Evolutionary conservation across 306 rosid genomes (phyloP).

Genomic region (Senna tora): DNA sequence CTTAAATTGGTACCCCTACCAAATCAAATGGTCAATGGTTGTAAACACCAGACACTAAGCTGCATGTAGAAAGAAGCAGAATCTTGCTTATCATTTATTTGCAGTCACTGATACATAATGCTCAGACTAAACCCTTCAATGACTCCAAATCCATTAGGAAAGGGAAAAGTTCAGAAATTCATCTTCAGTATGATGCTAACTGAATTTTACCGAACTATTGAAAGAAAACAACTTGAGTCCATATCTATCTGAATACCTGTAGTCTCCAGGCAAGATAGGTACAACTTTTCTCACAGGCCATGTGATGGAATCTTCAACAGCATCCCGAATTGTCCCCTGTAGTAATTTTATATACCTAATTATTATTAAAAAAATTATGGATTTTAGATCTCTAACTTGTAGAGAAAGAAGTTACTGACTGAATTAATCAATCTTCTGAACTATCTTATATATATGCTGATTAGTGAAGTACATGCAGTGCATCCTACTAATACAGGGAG

Average conservation of each 20-base stretch:
- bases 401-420: background rate
- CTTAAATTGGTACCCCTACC: background rate
- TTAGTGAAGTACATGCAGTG: background rate
- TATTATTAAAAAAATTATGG: constrained; percentile 23
- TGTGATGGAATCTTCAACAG: constrained; percentile 90
- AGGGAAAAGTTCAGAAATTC: constrained; percentile 4
- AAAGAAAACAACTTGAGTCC: background rate
- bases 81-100: constrained; percentile 7
- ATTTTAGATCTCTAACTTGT: background rate
- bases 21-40: constrained; percentile 13
- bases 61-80: constrained; percentile 7
- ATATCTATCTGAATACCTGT: constrained; percentile 56
- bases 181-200: background rate
- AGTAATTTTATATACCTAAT: constrained; percentile 39
- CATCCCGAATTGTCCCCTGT: constrained; percentile 87
- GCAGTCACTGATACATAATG: constrained; percentile 6
- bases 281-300: constrained; percentile 97
- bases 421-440: background rate
- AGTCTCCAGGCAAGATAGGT: constrained; percentile 97
- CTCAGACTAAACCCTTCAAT: background rate
- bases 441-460: background rate
- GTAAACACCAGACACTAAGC: constrained; percentile 13
- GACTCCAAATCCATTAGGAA: constrained; percentile 11
- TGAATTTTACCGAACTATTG: constrained; percentile 2
- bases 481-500: background rate